phyloP scores from a whole-genome alignment of 495 filamentous ascomycete genomes.

The Durotheca rogersii region DNA sequence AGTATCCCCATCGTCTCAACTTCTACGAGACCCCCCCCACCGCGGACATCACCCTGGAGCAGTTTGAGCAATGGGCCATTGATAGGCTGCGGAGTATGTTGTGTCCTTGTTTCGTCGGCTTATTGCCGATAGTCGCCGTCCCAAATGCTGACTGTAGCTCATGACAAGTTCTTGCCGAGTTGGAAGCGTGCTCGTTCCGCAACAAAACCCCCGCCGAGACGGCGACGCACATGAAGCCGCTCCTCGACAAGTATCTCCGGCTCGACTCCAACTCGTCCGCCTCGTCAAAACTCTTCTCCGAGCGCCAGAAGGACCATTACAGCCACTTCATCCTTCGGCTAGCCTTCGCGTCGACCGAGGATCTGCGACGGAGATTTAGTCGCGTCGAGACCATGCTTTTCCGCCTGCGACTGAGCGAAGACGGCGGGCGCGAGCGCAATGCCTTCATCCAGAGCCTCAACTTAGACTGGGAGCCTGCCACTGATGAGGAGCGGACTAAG shows the following conservation, averaged over 20 bases:
- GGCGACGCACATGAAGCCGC: constrained; percentile 69
- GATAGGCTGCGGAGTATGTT: constrained; percentile 76
- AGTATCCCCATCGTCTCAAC: constrained; percentile 86
- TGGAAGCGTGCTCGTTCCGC: constrained; percentile 94
- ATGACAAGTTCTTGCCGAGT: constrained; percentile 80
- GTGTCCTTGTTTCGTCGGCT: too few species aligned
- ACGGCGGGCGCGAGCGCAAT: constrained; percentile 66
- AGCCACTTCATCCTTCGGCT: constrained; percentile 95
- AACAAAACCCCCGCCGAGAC: constrained; percentile 82
- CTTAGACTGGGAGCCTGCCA: constrained; percentile 71
- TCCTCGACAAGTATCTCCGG: constrained; percentile 83
- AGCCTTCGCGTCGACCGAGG: constrained; percentile 88
- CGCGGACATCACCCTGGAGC: constrained; percentile 90
- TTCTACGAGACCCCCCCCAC: constrained; percentile 89
- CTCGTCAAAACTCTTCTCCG: constrained; percentile 56
- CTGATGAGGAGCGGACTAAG: constrained; percentile 67
- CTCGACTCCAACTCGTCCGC: constrained; percentile 74
- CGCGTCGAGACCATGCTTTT: constrained; percentile 89
- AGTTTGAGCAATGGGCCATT: constrained; percentile 99
- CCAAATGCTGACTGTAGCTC: constrained; percentile 18
- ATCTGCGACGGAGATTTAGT: constrained; percentile 83
- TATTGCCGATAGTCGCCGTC: too few species aligned
- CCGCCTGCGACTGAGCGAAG: constrained; percentile 69
- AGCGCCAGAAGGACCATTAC: constrained; percentile 96
- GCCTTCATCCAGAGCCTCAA: constrained; percentile 76